Evolutionary conservation across 1,139 yeast genomes (phyloP).

Genomic region (Spencermartinsiella ligniputridi): DNA sequence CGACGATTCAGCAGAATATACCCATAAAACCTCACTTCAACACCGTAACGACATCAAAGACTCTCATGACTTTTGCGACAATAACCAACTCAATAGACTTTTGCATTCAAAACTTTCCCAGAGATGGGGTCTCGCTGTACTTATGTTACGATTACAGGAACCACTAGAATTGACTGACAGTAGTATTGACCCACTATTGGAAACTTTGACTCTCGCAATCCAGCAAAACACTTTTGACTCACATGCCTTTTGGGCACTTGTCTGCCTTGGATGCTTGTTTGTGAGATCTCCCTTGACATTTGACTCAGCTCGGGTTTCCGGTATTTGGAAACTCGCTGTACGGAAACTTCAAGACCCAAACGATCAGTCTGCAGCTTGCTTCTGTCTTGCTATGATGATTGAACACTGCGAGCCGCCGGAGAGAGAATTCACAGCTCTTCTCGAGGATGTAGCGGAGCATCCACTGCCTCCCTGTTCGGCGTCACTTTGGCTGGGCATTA

Average conservation of each 20-base stretch:
- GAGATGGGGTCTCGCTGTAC: not conserved
- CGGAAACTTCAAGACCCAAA: conserved; percentile 13
- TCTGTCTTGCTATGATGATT: conserved; percentile 8
- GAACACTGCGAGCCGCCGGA: not conserved
- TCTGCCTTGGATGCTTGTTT: conserved; percentile 12
- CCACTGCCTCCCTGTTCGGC: not conserved
- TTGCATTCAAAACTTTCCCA: not conserved
- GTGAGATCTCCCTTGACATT: not conserved
- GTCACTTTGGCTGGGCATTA: not conserved
- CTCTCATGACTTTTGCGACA: not conserved
- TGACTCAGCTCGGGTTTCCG: not conserved
- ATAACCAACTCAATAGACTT: not conserved
- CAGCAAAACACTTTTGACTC: not conserved
- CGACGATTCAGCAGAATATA: not conserved
- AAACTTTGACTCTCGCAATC: too few relatives aligned
- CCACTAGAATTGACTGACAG: not conserved
- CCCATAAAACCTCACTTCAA: not conserved
- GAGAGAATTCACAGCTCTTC: not conserved
- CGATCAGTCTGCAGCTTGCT: conserved; percentile 17
- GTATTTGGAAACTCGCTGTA: conserved; percentile 11
- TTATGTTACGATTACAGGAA: not conserved
- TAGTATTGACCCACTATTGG: too few relatives aligned
- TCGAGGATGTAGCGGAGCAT: not conserved
- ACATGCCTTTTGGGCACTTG: conserved; percentile 13
- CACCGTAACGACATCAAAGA: not conserved